Evolutionary conservation across 2,329 filamentous ascomycete genomes (phyloP), one percentile per base, ranked within the genome.

Genomic region (Zasmidium cellare): DNA sequence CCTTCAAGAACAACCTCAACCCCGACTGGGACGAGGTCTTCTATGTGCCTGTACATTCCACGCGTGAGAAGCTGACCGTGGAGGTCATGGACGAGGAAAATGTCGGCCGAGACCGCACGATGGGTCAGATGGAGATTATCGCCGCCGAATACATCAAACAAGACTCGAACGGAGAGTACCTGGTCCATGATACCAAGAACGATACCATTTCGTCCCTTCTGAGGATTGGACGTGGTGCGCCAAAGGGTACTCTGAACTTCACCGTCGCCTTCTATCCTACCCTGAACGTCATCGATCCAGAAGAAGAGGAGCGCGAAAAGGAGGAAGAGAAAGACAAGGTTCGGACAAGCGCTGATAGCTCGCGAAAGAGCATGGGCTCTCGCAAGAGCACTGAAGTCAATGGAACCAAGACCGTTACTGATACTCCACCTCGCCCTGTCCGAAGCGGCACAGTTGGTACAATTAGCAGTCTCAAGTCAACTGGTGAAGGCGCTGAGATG

Each of bases 51-150:
- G 84, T 99, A 57, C 93, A 97, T 73, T 92, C 88, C 6, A 69
- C 84, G 14, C 88, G 91, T 28, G 94, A 99, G 73, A 91, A 89
- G 69, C 80, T 99, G 25, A 86, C 87, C 1, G 77, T 99, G 18
- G 94, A 99, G 74, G 92, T 97, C 64, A 96, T 99, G 93, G 94
- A 99, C 68, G 87, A 94, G 60, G 94, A 99, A 76, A 92, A 87
- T 66, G 82, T 97, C 70, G 91, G 91, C 68, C 94, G 92, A 72
- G 94, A 99, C 74, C 88, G 94, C 56, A 89, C 89, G 45, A 82
- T 99, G 31, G 94, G 94, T 53, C 82, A 89, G 55, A 77, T 94
- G 18, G 92, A 97, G 65, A 75, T 97, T 23, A 80, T 84, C 53
- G 87, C 89, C 9, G 80, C 87, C 18, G 91, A 97, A 62, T 97